These are phyloP conservation scores for Penicillium manginii DNA, from an alignment of 495 filamentous ascomycete genomes.

Conservation along the genomic window DNA sequence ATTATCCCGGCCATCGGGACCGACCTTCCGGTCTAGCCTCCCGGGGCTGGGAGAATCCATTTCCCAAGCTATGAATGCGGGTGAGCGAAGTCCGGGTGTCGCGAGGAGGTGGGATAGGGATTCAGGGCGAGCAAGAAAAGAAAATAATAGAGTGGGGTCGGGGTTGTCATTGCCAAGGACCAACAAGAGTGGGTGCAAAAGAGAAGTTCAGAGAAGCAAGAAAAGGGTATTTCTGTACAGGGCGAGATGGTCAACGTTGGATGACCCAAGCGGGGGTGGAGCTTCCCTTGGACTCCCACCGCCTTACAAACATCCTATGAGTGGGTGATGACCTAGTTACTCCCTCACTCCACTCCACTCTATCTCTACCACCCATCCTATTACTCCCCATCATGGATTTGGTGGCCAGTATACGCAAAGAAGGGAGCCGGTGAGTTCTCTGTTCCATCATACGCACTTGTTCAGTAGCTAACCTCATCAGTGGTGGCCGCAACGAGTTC, in stretches of 20 bases:
- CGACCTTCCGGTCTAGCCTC: constrained; percentile 6
- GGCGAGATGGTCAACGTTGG: constrained; percentile 22
- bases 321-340: too few species aligned
- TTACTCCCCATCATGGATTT: constrained; percentile 73
- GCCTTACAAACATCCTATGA: too few species aligned
- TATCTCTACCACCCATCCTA: neutral
- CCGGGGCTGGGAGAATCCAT: constrained; percentile 27
- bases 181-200: neutral
- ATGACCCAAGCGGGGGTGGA: neutral
- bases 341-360: neutral
- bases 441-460: too few species aligned
- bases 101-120: constrained; percentile 10
- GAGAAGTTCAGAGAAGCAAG: constrained; percentile 5
- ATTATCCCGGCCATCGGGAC: neutral
- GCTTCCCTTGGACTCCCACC: constrained; percentile 12
- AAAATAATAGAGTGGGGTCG: constrained; percentile 3
- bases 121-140: constrained; percentile 2
- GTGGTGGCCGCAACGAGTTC: constrained; percentile 91
- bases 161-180: constrained; percentile 28
- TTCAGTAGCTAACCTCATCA: constrained; percentile 27
- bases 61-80: constrained; percentile 15
- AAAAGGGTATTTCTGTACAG: constrained; percentile 2
- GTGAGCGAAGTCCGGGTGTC: constrained; percentile 3
- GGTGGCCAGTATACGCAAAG: constrained; percentile 87
- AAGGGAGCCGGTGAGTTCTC: constrained; percentile 70